Base-by-base conservation (phyloP, 805 yeast genomes). In the Barnettozyma wickerhamii region DNA sequence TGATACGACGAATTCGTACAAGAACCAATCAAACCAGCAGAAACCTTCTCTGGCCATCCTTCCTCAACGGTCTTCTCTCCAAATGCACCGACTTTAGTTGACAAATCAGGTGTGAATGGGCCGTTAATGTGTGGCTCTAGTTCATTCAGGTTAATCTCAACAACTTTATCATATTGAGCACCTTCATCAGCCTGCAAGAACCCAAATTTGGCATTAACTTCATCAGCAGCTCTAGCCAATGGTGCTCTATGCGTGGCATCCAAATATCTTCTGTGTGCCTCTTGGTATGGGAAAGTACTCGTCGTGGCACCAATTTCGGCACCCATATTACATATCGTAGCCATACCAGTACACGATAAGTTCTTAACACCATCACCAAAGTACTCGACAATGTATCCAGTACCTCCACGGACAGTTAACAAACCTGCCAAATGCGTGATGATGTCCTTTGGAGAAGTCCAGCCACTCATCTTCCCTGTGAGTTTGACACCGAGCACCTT, bases 291-390 rank as follows among this genome's bases (percentile, higher is more conserved):
- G 88, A 93, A 93, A 42, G 87, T 79, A 19, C 98, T 91, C 33
- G 99, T 93, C 29, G 99, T 93, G 33, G 99, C 99, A 66, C 99
- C 99, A 44, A 93, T 89, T 70, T 93, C 99, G 41, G 99, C 99
- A 63, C 99, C 99, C 99, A 93, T 93, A 68, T 93, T 93, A 77
- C 98, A 91, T 64, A 93, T 91, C 46, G 99, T 93, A 47, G 95
- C 99, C 99, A 93, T 93, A 71, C 99, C 99, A 27, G 99, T 93
- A 72, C 96, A 88, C 19, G 95, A 83, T 57, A 93, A 77, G 40
- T 84, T 71, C 47, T 81, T 72, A 34, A 89, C 95, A 70, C 99
- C 99, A 41, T 81, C 88, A 60, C 99, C 99, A 60, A 87, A 91
- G 71, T 93, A 93, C 71, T 93, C 99, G 38, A 93, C 90, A 58